Evolutionary conservation across 1,139 yeast species (phyloP).

Genomic region (Zygosaccharomyces pseudobailii): DNA sequence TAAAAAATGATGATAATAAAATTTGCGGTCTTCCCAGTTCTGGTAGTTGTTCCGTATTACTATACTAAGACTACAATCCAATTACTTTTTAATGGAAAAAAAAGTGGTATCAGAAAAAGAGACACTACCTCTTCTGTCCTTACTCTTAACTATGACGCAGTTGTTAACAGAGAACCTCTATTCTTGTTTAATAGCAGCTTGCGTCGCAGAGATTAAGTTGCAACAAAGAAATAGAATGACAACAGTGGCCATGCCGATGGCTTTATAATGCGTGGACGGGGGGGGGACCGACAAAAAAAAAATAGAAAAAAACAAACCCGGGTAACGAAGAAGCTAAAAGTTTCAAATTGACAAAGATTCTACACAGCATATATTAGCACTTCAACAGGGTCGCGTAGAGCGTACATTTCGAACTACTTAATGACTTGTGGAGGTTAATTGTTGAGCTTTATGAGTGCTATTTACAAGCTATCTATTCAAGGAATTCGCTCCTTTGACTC

Average conservation of each 20-base stretch:
- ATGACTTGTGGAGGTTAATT: background rate
- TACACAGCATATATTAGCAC: background rate
- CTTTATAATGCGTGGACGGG: background rate
- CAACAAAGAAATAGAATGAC: background rate
- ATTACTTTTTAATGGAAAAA: background rate
- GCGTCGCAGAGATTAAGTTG: background rate
- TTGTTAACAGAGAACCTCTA: background rate
- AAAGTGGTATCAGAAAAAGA: conserved; percentile 4
- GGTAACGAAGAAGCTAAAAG: background rate
- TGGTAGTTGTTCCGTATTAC: conserved; percentile 4
- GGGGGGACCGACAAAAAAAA: background rate
- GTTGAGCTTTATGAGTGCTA: conserved; percentile 52
- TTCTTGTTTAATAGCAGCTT: background rate
- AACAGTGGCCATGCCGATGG: background rate
- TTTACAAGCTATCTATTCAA: conserved; percentile 73
- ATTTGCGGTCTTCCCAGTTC: background rate
- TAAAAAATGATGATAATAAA: background rate
- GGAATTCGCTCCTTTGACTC: conserved; percentile 92
- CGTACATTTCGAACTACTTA: background rate
- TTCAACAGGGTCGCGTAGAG: no score
- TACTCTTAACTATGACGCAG: background rate
- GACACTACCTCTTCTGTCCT: conserved; percentile 1
- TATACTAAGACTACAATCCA: conserved; percentile 5
- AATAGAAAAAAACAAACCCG: background rate
- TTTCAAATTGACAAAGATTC: background rate